phyloP scores from a whole-genome alignment of 306 rosid genomes.

The Lagenaria siceraria region DNA sequence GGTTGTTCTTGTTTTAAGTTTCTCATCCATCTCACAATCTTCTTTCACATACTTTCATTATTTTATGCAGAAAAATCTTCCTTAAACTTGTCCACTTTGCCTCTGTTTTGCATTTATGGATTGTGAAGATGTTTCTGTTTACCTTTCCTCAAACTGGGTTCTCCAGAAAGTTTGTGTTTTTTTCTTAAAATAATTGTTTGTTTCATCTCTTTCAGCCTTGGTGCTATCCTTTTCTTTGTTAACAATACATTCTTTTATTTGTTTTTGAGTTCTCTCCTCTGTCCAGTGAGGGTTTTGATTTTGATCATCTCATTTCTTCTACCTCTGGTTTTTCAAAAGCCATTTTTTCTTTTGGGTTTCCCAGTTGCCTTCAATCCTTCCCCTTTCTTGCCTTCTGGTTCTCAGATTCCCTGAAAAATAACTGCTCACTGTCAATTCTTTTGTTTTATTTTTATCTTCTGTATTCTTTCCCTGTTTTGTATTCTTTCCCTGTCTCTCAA shows the following conservation, averaged over 20 bases:
- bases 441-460: background rate
- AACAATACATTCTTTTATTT: slow-evolving; percentile 7
- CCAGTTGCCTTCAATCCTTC: background rate
- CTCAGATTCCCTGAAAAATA: background rate
- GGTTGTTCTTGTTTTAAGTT: slow-evolving; percentile 24
- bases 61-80: slow-evolving; percentile 13
- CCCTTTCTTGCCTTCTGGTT: slow-evolving; percentile 4
- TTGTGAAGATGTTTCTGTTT: slow-evolving; percentile 7
- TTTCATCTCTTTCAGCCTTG: slow-evolving; percentile 15
- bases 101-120: slow-evolving; percentile 3
- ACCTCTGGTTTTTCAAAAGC: background rate
- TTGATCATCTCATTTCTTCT: background rate
- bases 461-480: background rate
- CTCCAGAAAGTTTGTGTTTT: slow-evolving; percentile 7
- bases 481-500: background rate
- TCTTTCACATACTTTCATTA: slow-evolving; percentile 20
- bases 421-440: background rate
- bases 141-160: slow-evolving; percentile 16
- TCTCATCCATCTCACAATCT: slow-evolving; percentile 17
- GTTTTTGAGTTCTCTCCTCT: background rate
- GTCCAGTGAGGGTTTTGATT: background rate
- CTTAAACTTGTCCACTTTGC: slow-evolving; percentile 9
- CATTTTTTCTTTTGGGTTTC: slow-evolving; percentile 4
- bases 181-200: background rate
- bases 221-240: background rate